These are phyloP conservation scores for Colletotrichum musae DNA, from an alignment of 2,329 filamentous ascomycete genomes.

Conservation along the genomic window DNA sequence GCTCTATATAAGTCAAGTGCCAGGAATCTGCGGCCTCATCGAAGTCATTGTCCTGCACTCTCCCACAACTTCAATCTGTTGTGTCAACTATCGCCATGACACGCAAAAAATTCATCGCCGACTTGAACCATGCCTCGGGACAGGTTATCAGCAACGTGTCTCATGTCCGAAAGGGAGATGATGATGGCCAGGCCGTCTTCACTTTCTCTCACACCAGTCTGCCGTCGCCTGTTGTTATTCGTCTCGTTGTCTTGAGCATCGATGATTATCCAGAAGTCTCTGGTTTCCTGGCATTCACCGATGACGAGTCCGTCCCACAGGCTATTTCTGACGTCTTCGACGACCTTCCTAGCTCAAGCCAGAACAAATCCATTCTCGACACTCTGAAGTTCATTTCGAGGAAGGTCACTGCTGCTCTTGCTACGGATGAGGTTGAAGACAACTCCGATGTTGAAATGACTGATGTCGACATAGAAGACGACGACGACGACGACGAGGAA, in stretches of 20 bases:
- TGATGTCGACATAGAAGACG: slow-evolving; percentile 43
- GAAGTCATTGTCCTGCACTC: too few relatives aligned
- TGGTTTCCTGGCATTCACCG: slow-evolving; percentile 60
- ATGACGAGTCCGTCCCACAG: slow-evolving; percentile 51
- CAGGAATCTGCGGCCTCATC: too few relatives aligned
- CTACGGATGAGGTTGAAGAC: slow-evolving; percentile 51
- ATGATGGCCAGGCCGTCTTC: slow-evolving; percentile 81
- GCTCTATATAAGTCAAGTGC: too few relatives aligned
- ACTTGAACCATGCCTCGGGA: slow-evolving; percentile 59
- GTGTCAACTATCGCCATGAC: slow-evolving; percentile 67
- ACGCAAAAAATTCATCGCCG: slow-evolving; percentile 74
- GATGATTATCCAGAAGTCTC: slow-evolving; percentile 55
- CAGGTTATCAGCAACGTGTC: slow-evolving; percentile 65
- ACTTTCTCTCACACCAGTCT: slow-evolving; percentile 56
- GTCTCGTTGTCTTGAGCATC: slow-evolving; percentile 45
- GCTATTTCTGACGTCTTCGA: slow-evolving; percentile 56
- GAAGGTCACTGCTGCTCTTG: slow-evolving; percentile 46
- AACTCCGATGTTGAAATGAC: slow-evolving; percentile 46
- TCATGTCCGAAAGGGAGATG: slow-evolving; percentile 72
- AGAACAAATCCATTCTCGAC: slow-evolving; percentile 61
- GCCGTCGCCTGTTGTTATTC: slow-evolving; percentile 47
- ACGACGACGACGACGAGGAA: slow-evolving; percentile 52
- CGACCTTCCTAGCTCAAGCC: slow-evolving; percentile 58
- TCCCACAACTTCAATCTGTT: too few relatives aligned
- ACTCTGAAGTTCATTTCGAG: slow-evolving; percentile 43